Evolutionary conservation across 1,139 yeast genomes (phyloP).

Genomic region (Schizosaccharomyces versatilis): DNA sequence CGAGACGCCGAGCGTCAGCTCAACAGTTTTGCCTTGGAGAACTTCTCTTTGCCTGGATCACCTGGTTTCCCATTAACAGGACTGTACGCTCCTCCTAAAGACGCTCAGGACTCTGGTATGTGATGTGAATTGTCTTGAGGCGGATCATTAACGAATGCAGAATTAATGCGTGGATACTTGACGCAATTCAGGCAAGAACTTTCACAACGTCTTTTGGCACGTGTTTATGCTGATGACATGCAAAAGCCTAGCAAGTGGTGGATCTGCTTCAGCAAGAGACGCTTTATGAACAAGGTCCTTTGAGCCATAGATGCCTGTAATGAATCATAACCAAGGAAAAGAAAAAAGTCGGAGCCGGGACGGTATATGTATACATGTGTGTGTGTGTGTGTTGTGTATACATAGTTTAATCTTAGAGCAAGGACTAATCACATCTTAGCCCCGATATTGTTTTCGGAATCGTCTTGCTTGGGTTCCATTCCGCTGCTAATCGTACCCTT

Average conservation of each 20-base stretch:
- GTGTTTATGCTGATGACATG: constrained; percentile 33
- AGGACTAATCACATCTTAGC: too few species aligned
- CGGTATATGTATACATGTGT: too few species aligned
- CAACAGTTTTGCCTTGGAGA: constrained; percentile 69
- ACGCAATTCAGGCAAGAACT: constrained; percentile 89
- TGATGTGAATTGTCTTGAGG: not conserved
- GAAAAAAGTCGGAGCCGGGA: too few species aligned
- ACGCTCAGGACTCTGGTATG: constrained; percentile 36
- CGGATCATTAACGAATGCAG: constrained; percentile 17
- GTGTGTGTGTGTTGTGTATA: too few species aligned
- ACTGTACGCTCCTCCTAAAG: constrained; percentile 54
- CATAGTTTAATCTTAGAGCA: too few species aligned
- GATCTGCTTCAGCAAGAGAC: constrained; percentile 86
- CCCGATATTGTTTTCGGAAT: too few species aligned
- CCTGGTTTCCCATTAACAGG: constrained; percentile 80
- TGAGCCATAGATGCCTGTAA: constrained; percentile 10
- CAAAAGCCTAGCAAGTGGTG: constrained; percentile 40
- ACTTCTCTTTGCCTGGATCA: constrained; percentile 84
- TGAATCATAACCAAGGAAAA: too few species aligned
- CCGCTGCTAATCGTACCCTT: too few species aligned
- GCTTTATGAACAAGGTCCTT: constrained; percentile 71
- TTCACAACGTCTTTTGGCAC: constrained; percentile 53
- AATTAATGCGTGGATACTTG: constrained; percentile 55
- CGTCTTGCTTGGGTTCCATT: too few species aligned
- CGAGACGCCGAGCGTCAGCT: constrained; percentile 50